Percentiles rank a stretch among this genome's conserved stretches.
These are phyloP conservation scores for Protomyces arabidopsidicola DNA, from an alignment of 1,139 yeast genomes.

Conservation along the genomic window DNA sequence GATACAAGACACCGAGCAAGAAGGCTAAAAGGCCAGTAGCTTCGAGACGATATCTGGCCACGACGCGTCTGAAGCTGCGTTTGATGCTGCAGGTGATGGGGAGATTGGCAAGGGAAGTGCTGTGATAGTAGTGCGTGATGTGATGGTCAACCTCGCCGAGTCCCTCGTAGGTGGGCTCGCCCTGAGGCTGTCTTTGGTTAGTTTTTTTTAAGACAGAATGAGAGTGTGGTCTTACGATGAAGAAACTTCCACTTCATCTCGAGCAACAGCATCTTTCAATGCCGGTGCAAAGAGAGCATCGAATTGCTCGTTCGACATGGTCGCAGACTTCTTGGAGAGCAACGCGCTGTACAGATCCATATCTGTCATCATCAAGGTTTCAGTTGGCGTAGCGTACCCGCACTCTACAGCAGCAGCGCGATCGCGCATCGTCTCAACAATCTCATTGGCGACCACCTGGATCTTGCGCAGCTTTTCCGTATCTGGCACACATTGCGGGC, in stretches of 20 bases:
- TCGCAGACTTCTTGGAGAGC: slow-evolving; percentile 41
- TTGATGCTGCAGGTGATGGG: slow-evolving; percentile 39
- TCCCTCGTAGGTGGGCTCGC: slow-evolving; percentile 6
- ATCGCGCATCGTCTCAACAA: slow-evolving; percentile 61
- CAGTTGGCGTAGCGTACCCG: slow-evolving; percentile 44
- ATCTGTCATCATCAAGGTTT: slow-evolving; percentile 36
- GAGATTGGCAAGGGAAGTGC: slow-evolving; percentile 41
- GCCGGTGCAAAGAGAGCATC: slow-evolving; percentile 75
- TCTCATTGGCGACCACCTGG: slow-evolving; percentile 61
- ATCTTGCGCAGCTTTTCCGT: slow-evolving; percentile 65
- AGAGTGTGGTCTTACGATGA: slow-evolving; percentile 4
- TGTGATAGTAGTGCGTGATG: slow-evolving; percentile 36
- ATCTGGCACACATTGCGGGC: slow-evolving; percentile 71
- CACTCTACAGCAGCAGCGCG: slow-evolving; percentile 67
- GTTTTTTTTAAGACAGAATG: not conserved
- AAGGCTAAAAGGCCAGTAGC: slow-evolving; percentile 32
- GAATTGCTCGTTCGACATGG: slow-evolving; percentile 66
- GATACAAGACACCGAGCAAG: not conserved
- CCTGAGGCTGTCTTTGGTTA: slow-evolving; percentile 20
- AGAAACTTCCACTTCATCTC: slow-evolving; percentile 32
- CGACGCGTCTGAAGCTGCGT: slow-evolving; percentile 35
- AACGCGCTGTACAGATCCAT: slow-evolving; percentile 37
- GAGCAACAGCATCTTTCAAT: slow-evolving; percentile 48
- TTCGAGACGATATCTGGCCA: slow-evolving; percentile 38
- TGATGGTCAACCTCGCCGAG: slow-evolving; percentile 10